Conservation (phyloP, 2,329 filamentous ascomycete species). For the Annulohypoxylon truncatum region DNA sequence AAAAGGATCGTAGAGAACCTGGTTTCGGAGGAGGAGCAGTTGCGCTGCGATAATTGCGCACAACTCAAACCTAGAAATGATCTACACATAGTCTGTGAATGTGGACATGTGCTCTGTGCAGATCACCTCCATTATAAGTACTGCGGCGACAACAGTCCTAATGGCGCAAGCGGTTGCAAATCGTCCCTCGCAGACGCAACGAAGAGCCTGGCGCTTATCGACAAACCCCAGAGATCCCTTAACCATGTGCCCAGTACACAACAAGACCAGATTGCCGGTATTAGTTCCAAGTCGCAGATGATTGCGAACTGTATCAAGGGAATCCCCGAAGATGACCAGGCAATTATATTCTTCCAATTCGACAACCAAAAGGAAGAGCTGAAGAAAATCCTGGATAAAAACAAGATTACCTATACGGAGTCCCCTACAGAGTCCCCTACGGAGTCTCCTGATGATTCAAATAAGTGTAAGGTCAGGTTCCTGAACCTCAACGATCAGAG, state of each 20-base stretch:
- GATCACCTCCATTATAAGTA: conserved; percentile 12
- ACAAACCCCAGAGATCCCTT: conserved; percentile 5
- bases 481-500: conserved; percentile 54
- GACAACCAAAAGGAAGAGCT: conserved; percentile 47
- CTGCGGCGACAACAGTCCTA: conserved; percentile 33
- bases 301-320: conserved; percentile 36
- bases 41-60: conserved; percentile 35
- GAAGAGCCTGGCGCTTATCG: conserved; percentile 19
- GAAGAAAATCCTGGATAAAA: conserved; percentile 27
- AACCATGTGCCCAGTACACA: not conserved
- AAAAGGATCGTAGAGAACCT: conserved; percentile 27
- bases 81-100: conserved; percentile 43
- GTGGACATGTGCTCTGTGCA: conserved; percentile 48
- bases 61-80: not conserved
- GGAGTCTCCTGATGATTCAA: not conserved
- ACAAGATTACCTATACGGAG: conserved; percentile 31
- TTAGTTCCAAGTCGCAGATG: conserved; percentile 44
- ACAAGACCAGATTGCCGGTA: not conserved
- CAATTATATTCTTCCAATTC: conserved; percentile 56
- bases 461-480: conserved; percentile 49
- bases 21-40: not conserved
- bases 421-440: too few species aligned
- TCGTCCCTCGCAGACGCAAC: conserved; percentile 20
- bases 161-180: conserved; percentile 15
- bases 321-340: conserved; percentile 37